Evolutionary conservation across 2,329 filamentous ascomycete genomes (phyloP), one percentile per base, ranked within the genome.

Genomic region (Tolypocladium tropicale): DNA sequence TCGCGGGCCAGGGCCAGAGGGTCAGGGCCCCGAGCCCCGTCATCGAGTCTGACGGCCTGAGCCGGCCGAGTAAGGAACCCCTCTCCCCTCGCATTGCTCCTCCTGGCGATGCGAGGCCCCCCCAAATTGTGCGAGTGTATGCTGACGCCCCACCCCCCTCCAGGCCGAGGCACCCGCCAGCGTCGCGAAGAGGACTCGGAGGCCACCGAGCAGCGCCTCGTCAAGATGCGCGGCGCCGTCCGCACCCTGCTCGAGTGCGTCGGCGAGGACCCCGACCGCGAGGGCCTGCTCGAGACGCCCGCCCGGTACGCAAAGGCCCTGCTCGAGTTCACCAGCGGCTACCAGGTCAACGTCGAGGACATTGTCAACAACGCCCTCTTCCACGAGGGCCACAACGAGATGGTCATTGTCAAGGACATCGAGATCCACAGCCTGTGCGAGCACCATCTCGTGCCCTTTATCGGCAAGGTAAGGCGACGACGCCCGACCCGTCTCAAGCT

Each of bases 341-440:
- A 99, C 70, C 91, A 97, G 75, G 86, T 96, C 76, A 96, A 96
- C 66, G 83, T 96, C 55, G 80, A 85, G 59, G 89, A 95, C 68
- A 88, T 97, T 62, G 89, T 97, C 59, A 97, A 97, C 70, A 83
- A 86, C 56, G 94, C 94, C 21, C 89, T 97, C 55, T 99, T 99
- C 74, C 88, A 96, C 66, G 94, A 97, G 71, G 90, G 93, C 60
- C 93, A 97, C 68, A 94, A 96, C 67, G 94, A 99, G 73, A 82
- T 99, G 75, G 92, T 99, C 33, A 96, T 97, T 65, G 90, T 99
- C 57, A 96, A 95, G 75, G 92, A 97, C 67, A 97, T 99, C 66
- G 92, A 96, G 69, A 83, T 97, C 14, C 95, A 91, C 72, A 93
- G 88, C 61, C 78, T 97, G 48, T 99, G 94, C 77, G 94, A 99